Evolutionary conservation across 352 stramenopile genomes (phyloP), one percentile per base, ranked within the genome.

Genomic region (Phytophthora pinifolia): DNA sequence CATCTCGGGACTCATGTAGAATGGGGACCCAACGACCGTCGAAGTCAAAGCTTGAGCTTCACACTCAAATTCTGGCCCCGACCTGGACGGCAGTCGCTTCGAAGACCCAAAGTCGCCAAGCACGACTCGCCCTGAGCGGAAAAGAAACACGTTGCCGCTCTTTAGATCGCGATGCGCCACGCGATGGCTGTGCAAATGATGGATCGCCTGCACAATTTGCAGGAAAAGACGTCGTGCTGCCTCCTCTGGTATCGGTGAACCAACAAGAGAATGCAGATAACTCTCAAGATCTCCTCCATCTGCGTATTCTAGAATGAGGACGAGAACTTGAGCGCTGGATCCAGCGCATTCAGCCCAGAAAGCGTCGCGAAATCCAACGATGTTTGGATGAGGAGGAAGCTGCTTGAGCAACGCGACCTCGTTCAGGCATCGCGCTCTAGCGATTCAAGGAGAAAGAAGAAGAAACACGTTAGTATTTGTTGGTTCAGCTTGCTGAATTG

Each of bases 131-230:
- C 92, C 90, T 1, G 39, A 51, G 0, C 51, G 42, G 62, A 97
- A 88, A 10, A 92, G 59, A 41, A 97, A 85, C 0, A 95, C 50
- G 50, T 96, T 96, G 43, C 90, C 79, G 30, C 76, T 70, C 66
- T 97, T 96, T 15, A 97, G 67, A 46, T 97, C 89, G 15, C 89
- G 86, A 56, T 96, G 93, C 1, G 90, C 63, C 43, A 92, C 62
- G 39, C 67, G 49, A 5, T 72, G 52, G 0, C 42, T 34, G 31
- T 94, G 83, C 17, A 95, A 49, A 53, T 87, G 83, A 6, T 79
- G 58, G 9, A 99, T 84, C 2, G 94, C 96, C 9, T 90, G 59
- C 14, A 80, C 80, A 33, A 99, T 94, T 53, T 85, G 72, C 1
- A 53, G 31, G n/a, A 86, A 86, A 25, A 85, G 59, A 9, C 33